Base-by-base conservation (phyloP, 805 yeast species). In the Yueomyces sp. region DNA sequence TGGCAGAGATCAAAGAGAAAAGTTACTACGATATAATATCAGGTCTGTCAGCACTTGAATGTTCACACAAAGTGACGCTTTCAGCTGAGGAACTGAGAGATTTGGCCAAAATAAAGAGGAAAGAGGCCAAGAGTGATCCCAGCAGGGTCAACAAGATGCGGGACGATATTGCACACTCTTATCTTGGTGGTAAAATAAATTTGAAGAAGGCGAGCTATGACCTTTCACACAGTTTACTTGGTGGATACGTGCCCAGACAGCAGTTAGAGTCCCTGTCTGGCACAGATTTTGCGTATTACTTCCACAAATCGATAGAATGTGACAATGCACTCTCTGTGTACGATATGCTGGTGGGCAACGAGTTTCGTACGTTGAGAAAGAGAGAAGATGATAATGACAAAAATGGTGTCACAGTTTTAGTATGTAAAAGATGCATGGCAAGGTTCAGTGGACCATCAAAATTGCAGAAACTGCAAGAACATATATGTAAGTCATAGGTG, bases 221-320 rank as follows among this genome's bases (percentile, higher is more conserved):
- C 37, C 42, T 58, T n/a, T 45, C 53, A 9, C 65, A 60, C 41
- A 53, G 57, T 11, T 40, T 60, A 36, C 47, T 60, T 9, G 65
- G 65, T 28, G 61, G 61, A 6, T 59, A 57, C 41, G 63, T 60
- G 7, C 65, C 65, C 26, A 50, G 47, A 40, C 47, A 51, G 28
- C 62, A 59, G 44, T 38, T 60, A 38, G 65, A 60, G 39, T 49
- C 61, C 2, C 45, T 60, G 5, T 58, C 63, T 0, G 54, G 63
- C 42, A 51, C 54, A 32, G 63, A 60, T 42, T 60, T 60, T 50
- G 61, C 63, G 4, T 57, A 56, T 26, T 56, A 54, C 42, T 60
- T 60, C 45, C 58, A 58, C 37, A 57, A 52, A 33, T 46, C 53
- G 0, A 40, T 59, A 26, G 58, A 58, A 28, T 59, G 60, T 38